Conservation (phyloP, 2,329 filamentous ascomycete genomes). For the Fonsecaea monophora region DNA sequence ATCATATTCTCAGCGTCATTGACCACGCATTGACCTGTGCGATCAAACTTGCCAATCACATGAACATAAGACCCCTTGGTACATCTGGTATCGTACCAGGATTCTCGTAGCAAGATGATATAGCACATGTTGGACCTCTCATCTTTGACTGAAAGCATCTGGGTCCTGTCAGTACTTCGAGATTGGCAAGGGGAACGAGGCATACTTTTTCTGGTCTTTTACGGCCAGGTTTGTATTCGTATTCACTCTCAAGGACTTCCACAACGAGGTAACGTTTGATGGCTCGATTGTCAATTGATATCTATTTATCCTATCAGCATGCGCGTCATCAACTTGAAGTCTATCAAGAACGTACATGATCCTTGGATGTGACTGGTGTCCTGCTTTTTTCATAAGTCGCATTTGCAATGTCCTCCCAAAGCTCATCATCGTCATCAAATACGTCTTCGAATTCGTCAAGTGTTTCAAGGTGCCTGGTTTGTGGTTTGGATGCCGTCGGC, state of each 20-base stretch:
- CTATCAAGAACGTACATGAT: slow-evolving; percentile 28
- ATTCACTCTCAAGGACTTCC: slow-evolving; percentile 73
- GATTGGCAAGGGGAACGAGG: neutral
- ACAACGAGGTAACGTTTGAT: slow-evolving; percentile 89
- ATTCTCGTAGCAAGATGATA: slow-evolving; percentile 78
- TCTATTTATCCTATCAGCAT: slow-evolving; percentile 74
- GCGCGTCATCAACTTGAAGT: slow-evolving; percentile 54
- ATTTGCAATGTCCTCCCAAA: slow-evolving; percentile 71
- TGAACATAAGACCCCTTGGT: slow-evolving; percentile 80
- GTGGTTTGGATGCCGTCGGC: slow-evolving; percentile 7
- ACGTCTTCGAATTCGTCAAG: slow-evolving; percentile 58
- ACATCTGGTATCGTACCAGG: slow-evolving; percentile 84
- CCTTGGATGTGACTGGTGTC: slow-evolving; percentile 65
- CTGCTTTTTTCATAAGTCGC: slow-evolving; percentile 64
- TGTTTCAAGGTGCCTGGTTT: slow-evolving; percentile 28
- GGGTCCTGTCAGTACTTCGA: slow-evolving; percentile 38
- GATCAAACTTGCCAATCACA: slow-evolving; percentile 78
- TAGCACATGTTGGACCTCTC: slow-evolving; percentile 72
- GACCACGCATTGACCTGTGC: slow-evolving; percentile 75
- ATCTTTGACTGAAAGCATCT: slow-evolving; percentile 83
- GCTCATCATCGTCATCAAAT: slow-evolving; percentile 75
- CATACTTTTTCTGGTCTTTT: slow-evolving; percentile 73
- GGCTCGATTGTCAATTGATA: slow-evolving; percentile 65
- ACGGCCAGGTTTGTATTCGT: slow-evolving; percentile 67
- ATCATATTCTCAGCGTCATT: slow-evolving; percentile 84